A percentile compares a stretch with the other conserved stretches of the same genome.
Conservation (phyloP, 2,329 filamentous ascomycete species). For the Geoglossum cookeanum region DNA sequence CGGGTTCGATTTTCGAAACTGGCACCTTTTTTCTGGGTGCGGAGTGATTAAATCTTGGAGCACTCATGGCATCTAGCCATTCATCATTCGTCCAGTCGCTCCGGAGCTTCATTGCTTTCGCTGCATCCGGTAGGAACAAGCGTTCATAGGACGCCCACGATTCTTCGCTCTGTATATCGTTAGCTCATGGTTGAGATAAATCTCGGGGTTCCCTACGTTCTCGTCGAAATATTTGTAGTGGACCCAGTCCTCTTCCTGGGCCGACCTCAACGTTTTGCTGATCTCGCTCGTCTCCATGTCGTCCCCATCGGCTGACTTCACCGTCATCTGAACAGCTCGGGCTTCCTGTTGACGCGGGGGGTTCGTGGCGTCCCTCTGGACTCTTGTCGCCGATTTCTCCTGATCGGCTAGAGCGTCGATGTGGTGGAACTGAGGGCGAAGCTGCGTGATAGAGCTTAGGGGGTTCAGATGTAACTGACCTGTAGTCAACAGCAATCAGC, state of each 20-base stretch:
- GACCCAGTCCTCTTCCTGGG: conserved; percentile 70
- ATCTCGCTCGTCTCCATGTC: conserved; percentile 45
- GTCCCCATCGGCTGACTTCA: conserved; percentile 56
- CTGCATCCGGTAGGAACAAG: conserved; percentile 37
- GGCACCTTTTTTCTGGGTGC: background rate
- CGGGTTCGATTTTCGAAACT: background rate
- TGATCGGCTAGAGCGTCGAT: conserved; percentile 69
- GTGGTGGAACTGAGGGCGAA: conserved; percentile 84
- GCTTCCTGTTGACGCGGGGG: conserved; percentile 32
- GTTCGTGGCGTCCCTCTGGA: conserved; percentile 26
- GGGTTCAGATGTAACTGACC: conserved; percentile 76
- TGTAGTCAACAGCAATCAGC: conserved; percentile 19
- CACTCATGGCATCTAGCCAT: conserved; percentile 43
- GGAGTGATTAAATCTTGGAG: background rate
- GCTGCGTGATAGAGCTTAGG: conserved; percentile 63
- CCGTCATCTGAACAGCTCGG: conserved; percentile 68
- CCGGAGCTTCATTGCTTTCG: conserved; percentile 28
- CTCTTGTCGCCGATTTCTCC: conserved; percentile 30
- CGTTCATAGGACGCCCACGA: conserved; percentile 63
- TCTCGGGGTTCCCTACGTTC: conserved; percentile 28
- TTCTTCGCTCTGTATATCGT: conserved; percentile 30
- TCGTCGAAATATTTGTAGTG: conserved; percentile 66
- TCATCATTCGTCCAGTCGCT: conserved; percentile 36
- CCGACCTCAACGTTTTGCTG: conserved; percentile 52
- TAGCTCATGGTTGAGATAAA: background rate